phyloP scores from a whole-genome alignment of 2,329 filamentous ascomycete genomes.

The Pseudopyricularia cyperi region DNA sequence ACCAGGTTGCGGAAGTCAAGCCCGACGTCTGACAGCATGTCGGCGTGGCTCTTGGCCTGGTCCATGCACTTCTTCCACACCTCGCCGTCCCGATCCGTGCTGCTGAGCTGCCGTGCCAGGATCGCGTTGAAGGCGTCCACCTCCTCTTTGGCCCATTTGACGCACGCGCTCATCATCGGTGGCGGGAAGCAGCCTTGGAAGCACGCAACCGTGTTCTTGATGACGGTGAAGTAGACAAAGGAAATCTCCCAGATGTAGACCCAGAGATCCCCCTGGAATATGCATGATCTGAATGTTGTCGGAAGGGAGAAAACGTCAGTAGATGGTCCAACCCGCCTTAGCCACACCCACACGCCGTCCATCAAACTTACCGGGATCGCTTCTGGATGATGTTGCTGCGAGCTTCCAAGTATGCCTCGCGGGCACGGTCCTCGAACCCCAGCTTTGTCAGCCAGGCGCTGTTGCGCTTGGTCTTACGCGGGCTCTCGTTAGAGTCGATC shows the following conservation, averaged over 20 bases:
- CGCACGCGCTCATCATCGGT: slow-evolving; percentile 81
- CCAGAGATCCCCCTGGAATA: slow-evolving; percentile 87
- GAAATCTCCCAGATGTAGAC: slow-evolving; percentile 92
- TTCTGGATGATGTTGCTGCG: slow-evolving; percentile 68
- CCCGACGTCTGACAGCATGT: slow-evolving; percentile 70
- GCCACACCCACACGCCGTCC: neutral
- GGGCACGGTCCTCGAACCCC: slow-evolving; percentile 79
- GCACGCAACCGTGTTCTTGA: slow-evolving; percentile 82
- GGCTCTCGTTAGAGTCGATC: slow-evolving; percentile 63
- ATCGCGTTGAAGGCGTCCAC: slow-evolving; percentile 83
- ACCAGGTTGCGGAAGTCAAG: slow-evolving; percentile 81
- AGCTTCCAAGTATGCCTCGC: slow-evolving; percentile 74
- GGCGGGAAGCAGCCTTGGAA: slow-evolving; percentile 81
- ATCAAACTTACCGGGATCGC: slow-evolving; percentile 54
- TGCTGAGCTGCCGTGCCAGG: slow-evolving; percentile 73
- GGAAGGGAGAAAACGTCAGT: neutral
- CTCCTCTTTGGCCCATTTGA: slow-evolving; percentile 96
- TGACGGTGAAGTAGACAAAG: slow-evolving; percentile 89
- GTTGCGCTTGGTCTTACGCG: slow-evolving; percentile 65
- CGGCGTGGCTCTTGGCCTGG: slow-evolving; percentile 67
- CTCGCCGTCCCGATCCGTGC: slow-evolving; percentile 61
- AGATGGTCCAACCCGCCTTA: neutral
- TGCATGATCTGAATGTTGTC: slow-evolving; percentile 50
- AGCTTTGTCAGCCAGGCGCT: slow-evolving; percentile 75
- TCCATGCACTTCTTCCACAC: slow-evolving; percentile 77